Percentiles rank a stretch among this genome's conserved stretches.
These are phyloP conservation scores for Ceratocystis colombiana DNA, from an alignment of 2,329 filamentous ascomycete genomes.

Conservation along the genomic window DNA sequence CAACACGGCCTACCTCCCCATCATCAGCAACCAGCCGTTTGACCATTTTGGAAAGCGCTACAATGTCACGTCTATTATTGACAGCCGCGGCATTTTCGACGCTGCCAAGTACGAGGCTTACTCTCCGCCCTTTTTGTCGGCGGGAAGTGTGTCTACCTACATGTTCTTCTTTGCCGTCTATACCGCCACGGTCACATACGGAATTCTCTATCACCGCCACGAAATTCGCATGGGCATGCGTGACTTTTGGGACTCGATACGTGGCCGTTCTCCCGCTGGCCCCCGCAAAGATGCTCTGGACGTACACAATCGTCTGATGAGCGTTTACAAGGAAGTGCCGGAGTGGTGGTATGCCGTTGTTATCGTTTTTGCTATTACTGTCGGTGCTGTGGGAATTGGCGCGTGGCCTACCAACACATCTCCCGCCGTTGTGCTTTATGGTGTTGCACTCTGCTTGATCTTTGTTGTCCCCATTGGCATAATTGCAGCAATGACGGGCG, in stretches of 20 bases:
- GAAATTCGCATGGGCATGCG: conserved; percentile 43
- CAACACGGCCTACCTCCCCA: conserved; percentile 45
- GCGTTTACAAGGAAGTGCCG: conserved; percentile 37
- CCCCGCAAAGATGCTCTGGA: conserved; percentile 32
- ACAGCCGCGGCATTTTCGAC: conserved; percentile 39
- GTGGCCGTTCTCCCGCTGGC: conserved; percentile 29
- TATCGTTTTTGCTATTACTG: conserved; percentile 37
- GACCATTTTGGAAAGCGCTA: conserved; percentile 42
- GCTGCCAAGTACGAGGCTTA: conserved; percentile 40
- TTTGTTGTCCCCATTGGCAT: conserved; percentile 46
- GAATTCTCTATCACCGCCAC: conserved; percentile 42
- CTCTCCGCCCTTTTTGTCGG: conserved; percentile 43
- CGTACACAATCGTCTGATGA: conserved; percentile 31
- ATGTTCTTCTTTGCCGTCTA: conserved; percentile 48
- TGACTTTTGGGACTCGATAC: conserved; percentile 39
- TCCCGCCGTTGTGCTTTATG: conserved; percentile 43
- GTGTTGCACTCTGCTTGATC: conserved; percentile 40
- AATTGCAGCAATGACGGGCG: conserved; percentile 44
- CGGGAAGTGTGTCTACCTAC: conserved; percentile 44
- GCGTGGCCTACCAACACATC: conserved; percentile 44
- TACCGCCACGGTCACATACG: conserved; percentile 43
- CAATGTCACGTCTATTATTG: conserved; percentile 38
- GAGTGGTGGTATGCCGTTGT: conserved; percentile 46
- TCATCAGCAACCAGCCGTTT: conserved; percentile 44
- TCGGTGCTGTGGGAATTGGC: conserved; percentile 40